Evolutionary conservation across 805 yeast genomes (phyloP), one percentile per base, ranked within the genome.

Genomic region (Saccharomyces kudriavzevii): DNA sequence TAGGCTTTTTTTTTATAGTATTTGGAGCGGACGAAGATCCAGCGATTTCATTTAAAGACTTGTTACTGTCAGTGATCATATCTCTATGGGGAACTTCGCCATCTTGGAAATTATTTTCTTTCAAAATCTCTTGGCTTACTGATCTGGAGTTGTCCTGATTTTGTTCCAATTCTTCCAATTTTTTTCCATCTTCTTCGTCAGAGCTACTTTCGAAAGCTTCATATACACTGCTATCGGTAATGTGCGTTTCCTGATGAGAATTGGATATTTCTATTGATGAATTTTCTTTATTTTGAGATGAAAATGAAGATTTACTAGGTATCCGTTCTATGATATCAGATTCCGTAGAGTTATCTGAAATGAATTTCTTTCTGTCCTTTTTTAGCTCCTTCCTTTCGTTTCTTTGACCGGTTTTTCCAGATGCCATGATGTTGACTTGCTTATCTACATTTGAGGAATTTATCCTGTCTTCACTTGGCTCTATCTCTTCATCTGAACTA

Each of bases 151-250:
- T 31, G 6, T 49, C 27, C 17, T 51, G 27, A n/a, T 28, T 30
- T 20, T 49, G 51, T 49, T 47, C 45, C 27, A 46, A 47, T 20
- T 64, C 67, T 27, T 61, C 63, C 17, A 57, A 61, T n/a, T 57
- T 56, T 20, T 55, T 61, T 5, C 55, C 53, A 22, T 51, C 53
- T 28, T 56, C 61, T 11, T 56, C 58, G n/a, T 59, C 66, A 1
- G 67, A 62, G 48, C 63, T 56, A 48, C 64, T 61, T 58, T 66
- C 68, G 49, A 67, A 69, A 25, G 60, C 67, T 31, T 63, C 68
- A 45, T 67, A 65, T 26, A 48, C 53, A 13, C 51, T 46, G 26
- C 24, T 45, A 13, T 52, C 54, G 5, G 11, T 17, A 4, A 17
- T 35, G 11, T 35, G 43, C 22, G 11, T 35, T 35, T 35, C 45